Conservation (phyloP, 805 yeast genomes). For the Starmerella bombicola region DNA sequence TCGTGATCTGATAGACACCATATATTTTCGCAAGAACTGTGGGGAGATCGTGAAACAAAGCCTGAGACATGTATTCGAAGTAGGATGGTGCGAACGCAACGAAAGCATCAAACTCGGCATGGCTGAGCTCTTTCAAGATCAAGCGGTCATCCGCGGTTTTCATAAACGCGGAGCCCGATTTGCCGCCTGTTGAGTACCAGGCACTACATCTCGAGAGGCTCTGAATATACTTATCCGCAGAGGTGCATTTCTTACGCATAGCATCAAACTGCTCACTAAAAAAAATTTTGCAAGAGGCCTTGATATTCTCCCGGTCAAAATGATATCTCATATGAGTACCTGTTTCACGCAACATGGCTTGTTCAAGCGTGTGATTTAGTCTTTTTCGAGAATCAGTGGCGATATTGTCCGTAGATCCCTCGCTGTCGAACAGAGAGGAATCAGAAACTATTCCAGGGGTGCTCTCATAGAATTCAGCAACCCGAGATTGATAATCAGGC, state of each 20-base stretch:
- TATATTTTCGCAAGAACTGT: slow-evolving; percentile 89
- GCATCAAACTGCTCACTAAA: slow-evolving; percentile 97
- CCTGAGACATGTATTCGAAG: slow-evolving; percentile 91
- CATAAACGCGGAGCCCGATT: slow-evolving; percentile 86
- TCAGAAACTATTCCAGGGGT: slow-evolving; percentile 10
- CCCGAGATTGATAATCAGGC: slow-evolving; percentile 62
- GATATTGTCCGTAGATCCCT: neutral
- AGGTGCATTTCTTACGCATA: slow-evolving; percentile 70
- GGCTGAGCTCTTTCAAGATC: slow-evolving; percentile 78
- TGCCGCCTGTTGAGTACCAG: slow-evolving; percentile 96
- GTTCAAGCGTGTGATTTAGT: slow-evolving; percentile 36
- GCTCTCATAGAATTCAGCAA: slow-evolving; percentile 31
- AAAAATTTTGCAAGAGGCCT: slow-evolving; percentile 82
- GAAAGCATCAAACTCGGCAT: slow-evolving; percentile 83
- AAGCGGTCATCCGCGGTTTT: slow-evolving; percentile 85
- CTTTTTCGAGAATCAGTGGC: neutral
- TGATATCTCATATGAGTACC: slow-evolving; percentile 89
- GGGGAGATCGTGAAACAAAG: slow-evolving; percentile 85
- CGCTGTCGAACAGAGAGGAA: neutral
- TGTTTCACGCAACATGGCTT: slow-evolving; percentile 61
- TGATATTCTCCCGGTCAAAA: slow-evolving; percentile 72
- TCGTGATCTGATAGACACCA: slow-evolving; percentile 90
- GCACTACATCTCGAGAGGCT: slow-evolving; percentile 85
- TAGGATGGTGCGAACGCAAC: slow-evolving; percentile 92
- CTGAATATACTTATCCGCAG: slow-evolving; percentile 62